Evolutionary conservation across 805 yeast genomes (phyloP), one percentile per base, ranked within the genome.

Genomic region (Lachancea lanzarotensis): DNA sequence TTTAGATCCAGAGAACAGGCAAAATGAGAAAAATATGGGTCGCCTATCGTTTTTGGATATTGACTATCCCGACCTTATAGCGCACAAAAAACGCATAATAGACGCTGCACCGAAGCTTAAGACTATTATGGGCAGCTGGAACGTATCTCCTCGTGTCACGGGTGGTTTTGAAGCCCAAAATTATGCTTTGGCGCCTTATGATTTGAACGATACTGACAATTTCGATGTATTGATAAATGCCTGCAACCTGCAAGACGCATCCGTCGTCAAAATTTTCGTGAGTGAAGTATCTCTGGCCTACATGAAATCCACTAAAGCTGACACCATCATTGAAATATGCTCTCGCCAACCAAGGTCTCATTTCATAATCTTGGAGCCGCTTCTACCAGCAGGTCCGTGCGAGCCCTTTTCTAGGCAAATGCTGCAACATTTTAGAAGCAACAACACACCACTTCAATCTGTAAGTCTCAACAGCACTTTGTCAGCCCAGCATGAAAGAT

Each of bases 211-310:
- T 52, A 51, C 59, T 2, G 52, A 52, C 1, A 52, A 71, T 5
- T 81, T 75, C 47, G 49, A 62, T 16, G 46, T 53, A 25, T 15
- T 58, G 17, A 11, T 47, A 25, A 12, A 27, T n/a, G 38, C 37
- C 3, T 27, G 55, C 17, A 42, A 45, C 18, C 40, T 60, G 9
- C 35, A 49, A 9, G 55, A 48, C 25, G 52, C 61, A 1, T 53
- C 64, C n/a, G 53, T 69, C 2, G 64, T 73, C 3, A 78, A 73
- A 38, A 70, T 85, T 2, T 86, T 82, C 56, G 71, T 87, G 33
- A 91, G 95, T 1, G 95, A 85, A 59, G 95, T 86, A 3, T 84
- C 95, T 0, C 63, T 86, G 45, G 89, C 91, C 0, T 86, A 85
- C 59, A 85, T 86, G 93, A 68, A 72, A 32, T 81, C 84, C 11